Evolutionary conservation across 2,329 filamentous ascomycete species (phyloP).

Genomic region (Fonsecaea monophora): DNA sequence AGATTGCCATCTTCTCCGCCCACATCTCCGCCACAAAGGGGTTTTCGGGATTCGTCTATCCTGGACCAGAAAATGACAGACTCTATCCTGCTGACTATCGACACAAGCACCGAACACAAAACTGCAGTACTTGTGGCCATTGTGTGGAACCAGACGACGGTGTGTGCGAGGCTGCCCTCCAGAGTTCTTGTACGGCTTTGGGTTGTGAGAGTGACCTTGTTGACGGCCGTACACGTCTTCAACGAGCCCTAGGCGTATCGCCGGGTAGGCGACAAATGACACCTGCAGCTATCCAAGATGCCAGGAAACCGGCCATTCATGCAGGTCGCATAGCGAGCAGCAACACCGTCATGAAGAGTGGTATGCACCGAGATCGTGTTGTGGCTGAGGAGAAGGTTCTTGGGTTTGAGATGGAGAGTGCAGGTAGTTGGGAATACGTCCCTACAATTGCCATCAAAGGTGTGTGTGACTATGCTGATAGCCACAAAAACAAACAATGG

Average conservation of each 20-base stretch:
- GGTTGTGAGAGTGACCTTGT: slow-evolving; percentile 38
- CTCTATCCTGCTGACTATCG: slow-evolving; percentile 43
- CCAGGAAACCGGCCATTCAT: slow-evolving; percentile 41
- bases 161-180: slow-evolving; percentile 37
- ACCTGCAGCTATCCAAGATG: not conserved
- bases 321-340: slow-evolving; percentile 51
- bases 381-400: slow-evolving; percentile 39
- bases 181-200: slow-evolving; percentile 41
- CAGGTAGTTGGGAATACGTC: slow-evolving; percentile 37
- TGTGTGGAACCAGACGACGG: not conserved
- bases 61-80: slow-evolving; percentile 41
- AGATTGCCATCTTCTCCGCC: slow-evolving; percentile 1
- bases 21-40: slow-evolving; percentile 3
- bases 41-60: slow-evolving; percentile 37
- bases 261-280: not conserved
- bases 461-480: slow-evolving; percentile 40
- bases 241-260: not conserved
- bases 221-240: not conserved
- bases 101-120: slow-evolving; percentile 40
- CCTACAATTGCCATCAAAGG: slow-evolving; percentile 36
- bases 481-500: slow-evolving; percentile 36
- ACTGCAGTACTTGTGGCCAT: slow-evolving; percentile 8
- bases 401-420: slow-evolving; percentile 40
- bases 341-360: slow-evolving; percentile 53
- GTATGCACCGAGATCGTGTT: slow-evolving; percentile 47